Conservation (phyloP, 1,284 basidiomycete genomes). For the Rhodotorula sp. region DNA sequence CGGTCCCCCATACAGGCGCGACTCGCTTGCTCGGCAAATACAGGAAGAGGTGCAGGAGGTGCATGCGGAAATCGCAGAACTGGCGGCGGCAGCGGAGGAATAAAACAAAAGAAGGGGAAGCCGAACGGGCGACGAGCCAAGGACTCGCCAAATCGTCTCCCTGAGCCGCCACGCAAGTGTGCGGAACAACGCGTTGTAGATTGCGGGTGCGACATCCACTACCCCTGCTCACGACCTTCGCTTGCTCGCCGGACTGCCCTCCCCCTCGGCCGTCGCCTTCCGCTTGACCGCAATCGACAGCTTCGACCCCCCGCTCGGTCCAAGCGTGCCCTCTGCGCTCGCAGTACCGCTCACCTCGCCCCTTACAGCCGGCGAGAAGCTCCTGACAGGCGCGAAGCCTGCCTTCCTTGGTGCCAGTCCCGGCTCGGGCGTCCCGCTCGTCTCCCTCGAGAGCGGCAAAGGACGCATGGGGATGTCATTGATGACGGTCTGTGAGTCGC, state of each 20-base stretch:
- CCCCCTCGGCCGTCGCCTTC: slow-evolving; percentile 28
- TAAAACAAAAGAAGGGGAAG: neutral
- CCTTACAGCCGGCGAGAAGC: slow-evolving; percentile 19
- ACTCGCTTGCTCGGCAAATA: slow-evolving; percentile 9
- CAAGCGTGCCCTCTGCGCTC: neutral
- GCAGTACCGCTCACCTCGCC: neutral
- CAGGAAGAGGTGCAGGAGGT: slow-evolving; percentile 35
- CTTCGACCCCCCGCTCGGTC: slow-evolving; percentile 3
- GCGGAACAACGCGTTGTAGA: no score
- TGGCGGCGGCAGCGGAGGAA: slow-evolving; percentile 13
- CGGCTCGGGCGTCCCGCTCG: slow-evolving; percentile 24
- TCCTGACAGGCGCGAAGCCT: slow-evolving; percentile 34
- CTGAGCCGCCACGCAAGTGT: neutral
- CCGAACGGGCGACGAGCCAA: neutral
- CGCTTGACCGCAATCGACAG: slow-evolving; percentile 35
- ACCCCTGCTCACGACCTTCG: slow-evolving; percentile 5
- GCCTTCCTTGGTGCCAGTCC: neutral
- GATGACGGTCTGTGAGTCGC: slow-evolving; percentile 16
- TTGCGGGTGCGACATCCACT: neutral
- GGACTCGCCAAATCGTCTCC: neutral
- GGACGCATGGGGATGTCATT: slow-evolving; percentile 37
- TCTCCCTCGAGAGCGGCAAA: slow-evolving; percentile 23
- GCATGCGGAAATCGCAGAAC: slow-evolving; percentile 32
- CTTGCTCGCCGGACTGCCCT: slow-evolving; percentile 31
- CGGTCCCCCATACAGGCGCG: neutral